Conservation (phyloP, 495 filamentous ascomycete species). For the Podospora didyma region DNA sequence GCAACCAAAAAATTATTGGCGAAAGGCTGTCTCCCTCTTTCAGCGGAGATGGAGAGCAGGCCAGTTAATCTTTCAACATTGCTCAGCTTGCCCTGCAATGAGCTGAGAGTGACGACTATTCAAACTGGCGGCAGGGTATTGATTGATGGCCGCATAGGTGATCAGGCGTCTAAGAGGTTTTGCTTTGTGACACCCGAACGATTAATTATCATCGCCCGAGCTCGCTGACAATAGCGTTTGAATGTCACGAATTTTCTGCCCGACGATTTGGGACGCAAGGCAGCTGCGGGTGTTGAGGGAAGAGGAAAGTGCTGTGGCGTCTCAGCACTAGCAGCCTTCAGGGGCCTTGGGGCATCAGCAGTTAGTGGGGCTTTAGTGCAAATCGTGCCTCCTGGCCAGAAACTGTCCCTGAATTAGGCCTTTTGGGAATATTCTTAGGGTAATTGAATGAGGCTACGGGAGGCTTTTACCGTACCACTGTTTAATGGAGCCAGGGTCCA, state of each 20-base stretch:
- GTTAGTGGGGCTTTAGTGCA: not conserved
- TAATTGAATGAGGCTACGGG: not conserved
- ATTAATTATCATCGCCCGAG: constrained; percentile 1
- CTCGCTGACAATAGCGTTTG: not conserved
- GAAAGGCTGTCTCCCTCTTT: constrained; percentile 1
- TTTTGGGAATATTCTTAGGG: not conserved
- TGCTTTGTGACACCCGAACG: constrained; percentile 1
- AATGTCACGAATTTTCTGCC: constrained; percentile 7
- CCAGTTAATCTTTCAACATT: not conserved
- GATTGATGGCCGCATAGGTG: not conserved
- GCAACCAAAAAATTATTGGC: not conserved
- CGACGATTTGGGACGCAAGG: not conserved
- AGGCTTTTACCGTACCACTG: not conserved
- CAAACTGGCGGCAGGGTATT: no score
- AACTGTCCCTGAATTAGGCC: not conserved
- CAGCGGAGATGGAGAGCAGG: not conserved
- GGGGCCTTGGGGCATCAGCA: not conserved
- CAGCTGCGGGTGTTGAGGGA: not conserved
- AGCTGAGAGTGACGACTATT: not conserved
- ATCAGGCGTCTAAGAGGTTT: not conserved
- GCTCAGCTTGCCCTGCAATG: not conserved
- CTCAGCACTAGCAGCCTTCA: constrained; percentile 1
- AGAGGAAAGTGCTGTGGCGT: not conserved
- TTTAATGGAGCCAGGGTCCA: no score
- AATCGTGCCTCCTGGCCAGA: not conserved